Evolutionary conservation across 164 flowering plant species (phyloP), one percentile per base, ranked within the genome.

Genomic region (Piper longum): DNA sequence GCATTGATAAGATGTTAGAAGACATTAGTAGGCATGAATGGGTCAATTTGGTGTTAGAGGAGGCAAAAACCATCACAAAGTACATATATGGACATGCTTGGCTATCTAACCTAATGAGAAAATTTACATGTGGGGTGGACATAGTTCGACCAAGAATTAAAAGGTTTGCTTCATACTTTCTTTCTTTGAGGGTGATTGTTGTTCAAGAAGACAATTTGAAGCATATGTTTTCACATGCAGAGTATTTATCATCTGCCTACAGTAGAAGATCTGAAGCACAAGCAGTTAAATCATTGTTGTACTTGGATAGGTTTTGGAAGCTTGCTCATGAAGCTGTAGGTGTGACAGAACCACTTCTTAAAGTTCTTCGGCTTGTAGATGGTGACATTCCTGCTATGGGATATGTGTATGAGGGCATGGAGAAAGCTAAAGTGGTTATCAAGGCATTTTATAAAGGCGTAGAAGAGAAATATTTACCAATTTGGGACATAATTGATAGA

Each of bases 341-440:
- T n/a, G 59, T 85, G 54, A 74, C 83, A 41, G 93, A 83, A 67
- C 89, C 86, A 4, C 76, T 87, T 40, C 60, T 85, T 65, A 83
- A 78, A 69, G 66, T 82, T 36, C 68, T 85, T 45, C 76, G 89
- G 73, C 77, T 81, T 43, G 85, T 83, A 56, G 88, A 82, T 71
- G 86, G 86, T 42, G 89, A 85, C 66, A 77, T 80, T 83, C 88
- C 93, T 65, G 84, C 86, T 7, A 83, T 85, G 80, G 89, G 93
- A 4, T 85, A 83, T 70, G 70, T 87, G n/a, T 83, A 79, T 56
- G 88, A 83, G 71, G 88, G 80, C 57, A 77, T 87, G n/a, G 87
- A 83, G 59, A 79, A 77, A 74, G 88, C 86, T 59, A 87, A 87
- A 71, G 36, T 70, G 56, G 68, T 70, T 42, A 85, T 85, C 62